phyloP scores from a whole-genome alignment of 2,329 filamentous ascomycete species.

The Diaporthe eres region DNA sequence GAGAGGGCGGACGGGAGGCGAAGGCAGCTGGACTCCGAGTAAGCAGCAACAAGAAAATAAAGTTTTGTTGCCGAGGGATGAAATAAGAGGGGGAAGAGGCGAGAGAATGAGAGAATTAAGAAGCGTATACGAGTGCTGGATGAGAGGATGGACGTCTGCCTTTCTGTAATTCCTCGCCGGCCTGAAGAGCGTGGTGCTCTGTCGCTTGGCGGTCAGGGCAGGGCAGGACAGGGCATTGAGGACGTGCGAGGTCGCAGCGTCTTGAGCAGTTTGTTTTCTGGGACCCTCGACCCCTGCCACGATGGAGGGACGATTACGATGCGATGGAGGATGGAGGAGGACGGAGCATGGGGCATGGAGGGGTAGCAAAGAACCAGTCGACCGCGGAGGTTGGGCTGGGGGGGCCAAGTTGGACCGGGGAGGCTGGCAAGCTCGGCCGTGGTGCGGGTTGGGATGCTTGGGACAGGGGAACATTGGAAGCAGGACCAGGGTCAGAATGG shows the following conservation, averaged over 20 bases:
- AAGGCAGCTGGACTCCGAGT: constrained; percentile 9
- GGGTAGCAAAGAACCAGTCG: constrained; percentile 31
- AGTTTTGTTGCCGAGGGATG: constrained; percentile 16
- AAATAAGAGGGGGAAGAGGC: not conserved
- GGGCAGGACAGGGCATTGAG: constrained; percentile 20
- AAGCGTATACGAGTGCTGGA: not conserved
- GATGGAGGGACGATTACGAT: constrained; percentile 26
- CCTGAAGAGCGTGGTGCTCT: constrained; percentile 29
- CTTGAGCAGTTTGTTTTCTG: constrained; percentile 17
- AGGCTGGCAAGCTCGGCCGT: constrained; percentile 33
- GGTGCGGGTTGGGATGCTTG: constrained; percentile 30
- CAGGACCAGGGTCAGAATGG: constrained; percentile 29
- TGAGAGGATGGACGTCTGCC: constrained; percentile 25
- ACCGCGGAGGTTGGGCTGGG: constrained; percentile 16
- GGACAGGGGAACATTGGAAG: constrained; percentile 17
- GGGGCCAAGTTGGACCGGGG: constrained; percentile 21
- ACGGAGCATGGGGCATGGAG: constrained; percentile 30
- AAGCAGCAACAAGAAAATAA: constrained; percentile 6
- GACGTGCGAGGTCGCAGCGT: constrained; percentile 29
- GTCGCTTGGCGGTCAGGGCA: constrained; percentile 32
- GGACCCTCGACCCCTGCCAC: constrained; percentile 34
- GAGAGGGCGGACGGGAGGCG: not conserved
- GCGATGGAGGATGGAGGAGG: constrained; percentile 5
- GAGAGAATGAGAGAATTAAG: constrained; percentile 30
- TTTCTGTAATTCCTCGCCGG: constrained; percentile 12